These are phyloP conservation scores for Thelephora aurantiotincta DNA, from an alignment of 768 basidiomycete species.

Conservation along the genomic window DNA sequence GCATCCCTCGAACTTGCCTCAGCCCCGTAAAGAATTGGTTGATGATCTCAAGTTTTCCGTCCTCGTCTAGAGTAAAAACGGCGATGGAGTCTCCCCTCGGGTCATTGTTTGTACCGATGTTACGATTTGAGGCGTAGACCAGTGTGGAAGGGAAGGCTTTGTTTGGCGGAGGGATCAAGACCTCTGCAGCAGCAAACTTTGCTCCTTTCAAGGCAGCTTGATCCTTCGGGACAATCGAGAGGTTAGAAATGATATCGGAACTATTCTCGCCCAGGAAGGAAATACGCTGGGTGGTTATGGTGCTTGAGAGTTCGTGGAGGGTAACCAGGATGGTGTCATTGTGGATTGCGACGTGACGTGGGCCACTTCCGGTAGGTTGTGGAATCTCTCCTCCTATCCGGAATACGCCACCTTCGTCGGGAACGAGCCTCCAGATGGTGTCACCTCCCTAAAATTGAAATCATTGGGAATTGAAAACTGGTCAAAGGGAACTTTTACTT, in stretches of 20 bases:
- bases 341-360: constrained; percentile 28
- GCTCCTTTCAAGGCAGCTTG: constrained; percentile 22
- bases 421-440: constrained; percentile 50
- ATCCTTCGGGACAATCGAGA: constrained; percentile 27
- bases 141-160: constrained; percentile 32
- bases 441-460: constrained; percentile 38
- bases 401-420: constrained; percentile 29
- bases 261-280: constrained; percentile 35
- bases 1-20: constrained; percentile 53
- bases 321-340: constrained; percentile 33
- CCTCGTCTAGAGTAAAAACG: constrained; percentile 35
- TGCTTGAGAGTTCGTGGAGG: constrained; percentile 42
- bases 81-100: constrained; percentile 50
- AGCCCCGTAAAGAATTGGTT: constrained; percentile 49
- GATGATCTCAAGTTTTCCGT: constrained; percentile 24
- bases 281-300: constrained; percentile 43
- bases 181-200: constrained; percentile 40
- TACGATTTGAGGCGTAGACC: constrained; percentile 59
- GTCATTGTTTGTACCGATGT: constrained; percentile 31
- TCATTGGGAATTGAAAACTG: neutral
- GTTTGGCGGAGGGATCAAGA: constrained; percentile 40
- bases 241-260: constrained; percentile 33
- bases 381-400: constrained; percentile 45
- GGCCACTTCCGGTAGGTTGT: constrained; percentile 51
- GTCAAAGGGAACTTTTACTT: constrained; percentile 7